A percentile compares a stretch with the other conserved stretches of the same genome.
Evolutionary conservation across 805 yeast species (phyloP).

Genomic region (Candida vartiovaarae): DNA sequence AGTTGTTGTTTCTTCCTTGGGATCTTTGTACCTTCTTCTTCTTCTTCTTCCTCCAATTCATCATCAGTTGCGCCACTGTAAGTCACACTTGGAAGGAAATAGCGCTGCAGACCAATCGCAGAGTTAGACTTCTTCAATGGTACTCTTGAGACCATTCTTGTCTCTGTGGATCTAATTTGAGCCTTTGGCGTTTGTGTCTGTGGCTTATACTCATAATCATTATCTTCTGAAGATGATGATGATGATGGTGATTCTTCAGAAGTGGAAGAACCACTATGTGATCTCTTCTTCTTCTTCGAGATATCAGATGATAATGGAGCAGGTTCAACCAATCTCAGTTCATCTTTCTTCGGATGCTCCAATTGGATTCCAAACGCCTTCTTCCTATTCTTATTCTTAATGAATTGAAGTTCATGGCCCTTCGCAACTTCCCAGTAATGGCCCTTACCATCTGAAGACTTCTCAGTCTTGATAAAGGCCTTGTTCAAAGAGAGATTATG

Average conservation of each 20-base stretch:
- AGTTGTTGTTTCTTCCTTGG: slow-evolving; percentile 20
- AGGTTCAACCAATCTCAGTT: slow-evolving; percentile 1
- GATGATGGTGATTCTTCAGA: slow-evolving; percentile 12
- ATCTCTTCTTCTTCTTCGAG: slow-evolving; percentile 3
- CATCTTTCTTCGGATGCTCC: slow-evolving; percentile 3
- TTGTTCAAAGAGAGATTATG: slow-evolving; percentile 90
- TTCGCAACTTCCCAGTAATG: slow-evolving; percentile 88
- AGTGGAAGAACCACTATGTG: slow-evolving; percentile 6
- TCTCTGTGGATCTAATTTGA: slow-evolving; percentile 17
- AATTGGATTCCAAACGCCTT: slow-evolving; percentile 10
- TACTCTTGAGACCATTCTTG: slow-evolving; percentile 7
- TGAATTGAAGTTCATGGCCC: slow-evolving; percentile 78
- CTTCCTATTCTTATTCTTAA: slow-evolving; percentile 52
- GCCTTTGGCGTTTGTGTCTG: slow-evolving; percentile 18
- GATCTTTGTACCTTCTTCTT: slow-evolving; percentile 6
- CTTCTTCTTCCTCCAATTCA: background rate
- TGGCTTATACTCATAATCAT: slow-evolving; percentile 9
- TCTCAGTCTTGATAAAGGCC: slow-evolving; percentile 85
- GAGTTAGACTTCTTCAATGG: slow-evolving; percentile 22
- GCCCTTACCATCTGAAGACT: slow-evolving; percentile 79
- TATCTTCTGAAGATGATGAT: background rate
- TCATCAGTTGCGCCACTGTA: slow-evolving; percentile 8
- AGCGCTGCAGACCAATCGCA: slow-evolving; percentile 23
- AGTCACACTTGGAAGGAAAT: slow-evolving; percentile 8
- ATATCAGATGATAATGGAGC: slow-evolving; percentile 4